A percentile compares a stretch with the other conserved stretches of the same genome.
Conservation (phyloP, 495 filamentous ascomycete genomes). For the Hyaloscypha variabilis region DNA sequence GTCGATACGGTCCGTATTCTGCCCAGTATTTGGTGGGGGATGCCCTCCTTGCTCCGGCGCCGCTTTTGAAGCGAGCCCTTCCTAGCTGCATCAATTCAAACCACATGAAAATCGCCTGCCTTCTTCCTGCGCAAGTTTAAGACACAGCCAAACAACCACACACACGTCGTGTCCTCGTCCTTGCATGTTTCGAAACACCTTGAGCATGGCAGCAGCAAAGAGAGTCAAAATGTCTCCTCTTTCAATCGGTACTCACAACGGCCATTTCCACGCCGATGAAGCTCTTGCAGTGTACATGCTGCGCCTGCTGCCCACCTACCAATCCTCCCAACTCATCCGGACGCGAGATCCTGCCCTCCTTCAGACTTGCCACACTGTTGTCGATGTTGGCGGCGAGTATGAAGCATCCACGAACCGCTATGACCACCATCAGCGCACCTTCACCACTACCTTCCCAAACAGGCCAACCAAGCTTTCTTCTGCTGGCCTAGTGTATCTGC, state of each 20-base stretch:
- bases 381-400: slow-evolving; percentile 94
- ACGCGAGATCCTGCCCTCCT: slow-evolving; percentile 83
- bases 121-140: neutral
- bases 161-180: neutral
- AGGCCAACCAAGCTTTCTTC: slow-evolving; percentile 86
- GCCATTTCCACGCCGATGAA: slow-evolving; percentile 97
- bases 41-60: neutral
- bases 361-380: slow-evolving; percentile 85
- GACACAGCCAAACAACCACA: slow-evolving; percentile 7
- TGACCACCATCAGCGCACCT: slow-evolving; percentile 96
- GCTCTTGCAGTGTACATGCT: slow-evolving; percentile 97
- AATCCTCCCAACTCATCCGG: slow-evolving; percentile 72
- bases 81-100: neutral
- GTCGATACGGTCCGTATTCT: too few species aligned
- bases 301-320: slow-evolving; percentile 82
- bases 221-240: slow-evolving; percentile 66
- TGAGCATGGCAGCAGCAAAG: slow-evolving; percentile 69
- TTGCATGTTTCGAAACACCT: slow-evolving; percentile 32
- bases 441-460: slow-evolving; percentile 74
- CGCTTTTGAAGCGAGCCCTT: neutral
- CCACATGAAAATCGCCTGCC: neutral
- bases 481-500: slow-evolving; percentile 92
- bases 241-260: slow-evolving; percentile 85
- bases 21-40: too few species aligned
- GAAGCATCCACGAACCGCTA: slow-evolving; percentile 74